Evolutionary conservation across 2,329 filamentous ascomycete species (phyloP), one percentile per base, ranked within the genome.

Genomic region (Thelonectria rubi): DNA sequence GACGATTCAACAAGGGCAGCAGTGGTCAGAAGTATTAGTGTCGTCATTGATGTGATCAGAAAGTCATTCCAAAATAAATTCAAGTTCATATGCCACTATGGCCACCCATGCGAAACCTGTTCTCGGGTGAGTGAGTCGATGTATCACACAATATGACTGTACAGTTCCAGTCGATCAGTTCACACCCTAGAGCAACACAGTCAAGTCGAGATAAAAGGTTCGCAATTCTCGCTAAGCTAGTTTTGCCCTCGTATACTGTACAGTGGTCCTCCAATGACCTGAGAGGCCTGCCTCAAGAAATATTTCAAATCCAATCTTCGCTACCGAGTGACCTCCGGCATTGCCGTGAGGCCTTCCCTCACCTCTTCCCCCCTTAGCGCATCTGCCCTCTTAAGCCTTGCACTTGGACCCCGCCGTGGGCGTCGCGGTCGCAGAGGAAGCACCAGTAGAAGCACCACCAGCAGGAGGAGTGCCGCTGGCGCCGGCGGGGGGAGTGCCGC

Each of bases 391-490:
- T 47, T 51, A 60, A 39, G 37, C 40, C 51, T 60, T 55, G 57
- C 51, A 60, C 57, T 60, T 60, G 45, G 57, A 37, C 37, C 34
- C 39, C 18, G 34, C 57, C 20, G 51, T 34, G 21, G 57, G 10
- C 15, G 57, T 37, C 5, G 51, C 24, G n/a, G 39, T 20, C 18
- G 45, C 46, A 51, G 26, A 48, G 20, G 53, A 30, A 15, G 26
- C 40, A 2, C 53, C 53, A 5, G 53, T 55, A 7, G 53, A 42
- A 32, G 32, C n/a, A 14, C 50, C 45, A n/a, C 57, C 57, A 18
- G 46, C 20, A 18, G 63, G 51, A 34, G 60, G 60, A 43, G 34
- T 56, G 8, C 58, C 64, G 24, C 59, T 59, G 37, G 53, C 64
- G 30, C 55, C 64, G 12, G 53, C 64, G 12, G 53, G 20, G 52